A percentile compares a stretch with the other conserved stretches of the same genome.
These are phyloP conservation scores for Ilyonectria destructans DNA, from an alignment of 2,329 filamentous ascomycete genomes.

Conservation along the genomic window DNA sequence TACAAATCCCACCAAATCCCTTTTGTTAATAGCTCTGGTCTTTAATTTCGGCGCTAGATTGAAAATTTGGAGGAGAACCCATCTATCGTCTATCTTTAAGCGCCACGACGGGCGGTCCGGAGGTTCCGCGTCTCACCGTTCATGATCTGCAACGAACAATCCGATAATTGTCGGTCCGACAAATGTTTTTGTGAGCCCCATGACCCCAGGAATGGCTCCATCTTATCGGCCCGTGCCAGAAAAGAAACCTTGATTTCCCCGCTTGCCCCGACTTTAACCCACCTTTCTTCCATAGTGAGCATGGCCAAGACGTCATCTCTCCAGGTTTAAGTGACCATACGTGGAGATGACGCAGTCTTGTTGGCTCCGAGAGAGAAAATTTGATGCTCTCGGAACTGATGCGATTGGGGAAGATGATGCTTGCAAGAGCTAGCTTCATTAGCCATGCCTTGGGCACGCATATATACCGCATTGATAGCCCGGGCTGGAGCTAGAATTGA, in stretches of 20 bases:
- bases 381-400: neutral
- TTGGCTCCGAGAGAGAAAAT: neutral
- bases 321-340: neutral
- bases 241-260: neutral
- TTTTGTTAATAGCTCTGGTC: too few species aligned
- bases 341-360: neutral
- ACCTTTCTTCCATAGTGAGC: neutral
- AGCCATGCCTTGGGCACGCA: neutral
- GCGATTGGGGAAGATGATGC: neutral
- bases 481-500: neutral
- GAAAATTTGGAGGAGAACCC: too few species aligned
- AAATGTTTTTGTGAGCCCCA: neutral
- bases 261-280: neutral
- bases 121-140: too few species aligned
- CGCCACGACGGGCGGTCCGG: too few species aligned
- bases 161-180: neutral
- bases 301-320: neutral
- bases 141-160: neutral
- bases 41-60: too few species aligned
- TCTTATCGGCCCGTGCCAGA: slow-evolving; percentile 3
- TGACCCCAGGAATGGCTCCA: neutral
- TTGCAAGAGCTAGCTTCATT: neutral
- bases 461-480: neutral
- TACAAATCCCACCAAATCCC: too few species aligned
- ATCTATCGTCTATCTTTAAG: too few species aligned